Evolutionary conservation across 495 filamentous ascomycete genomes (phyloP).

Genomic region (Talaromyces stipitatus): DNA sequence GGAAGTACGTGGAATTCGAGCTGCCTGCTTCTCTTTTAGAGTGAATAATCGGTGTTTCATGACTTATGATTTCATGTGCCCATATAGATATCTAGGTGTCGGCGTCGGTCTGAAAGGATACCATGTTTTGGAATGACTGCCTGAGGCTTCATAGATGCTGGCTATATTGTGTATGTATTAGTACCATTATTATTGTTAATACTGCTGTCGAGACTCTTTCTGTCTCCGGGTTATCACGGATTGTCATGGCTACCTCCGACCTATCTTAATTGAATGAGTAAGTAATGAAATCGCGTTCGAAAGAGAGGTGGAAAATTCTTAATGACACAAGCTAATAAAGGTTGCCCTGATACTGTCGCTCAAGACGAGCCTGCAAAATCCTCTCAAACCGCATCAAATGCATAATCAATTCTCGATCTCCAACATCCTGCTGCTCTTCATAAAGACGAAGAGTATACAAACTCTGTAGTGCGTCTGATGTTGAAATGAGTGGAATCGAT

Average conservation of each 20-base stretch:
- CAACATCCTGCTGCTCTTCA: slow-evolving; percentile 12
- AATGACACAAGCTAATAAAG: background rate
- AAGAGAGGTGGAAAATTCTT: background rate
- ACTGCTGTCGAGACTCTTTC: too few species aligned
- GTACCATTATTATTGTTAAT: too few species aligned
- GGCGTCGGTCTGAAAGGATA: background rate
- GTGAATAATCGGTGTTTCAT: slow-evolving; percentile 11
- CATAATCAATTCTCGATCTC: slow-evolving; percentile 7
- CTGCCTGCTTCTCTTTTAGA: slow-evolving; percentile 34
- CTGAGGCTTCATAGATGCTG: background rate
- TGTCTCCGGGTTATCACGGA: too few species aligned
- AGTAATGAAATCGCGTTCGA: too few species aligned
- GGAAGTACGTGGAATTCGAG: slow-evolving; percentile 26
- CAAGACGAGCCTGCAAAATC: background rate
- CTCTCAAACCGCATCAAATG: slow-evolving; percentile 9
- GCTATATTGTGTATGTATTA: background rate
- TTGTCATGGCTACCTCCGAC: too few species aligned
- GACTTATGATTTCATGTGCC: slow-evolving; percentile 1
- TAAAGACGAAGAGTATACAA: slow-evolving; percentile 7
- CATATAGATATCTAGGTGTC: slow-evolving; percentile 4
- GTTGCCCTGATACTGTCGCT: background rate
- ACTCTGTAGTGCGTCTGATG: slow-evolving; percentile 8
- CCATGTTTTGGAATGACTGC: background rate
- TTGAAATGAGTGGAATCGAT: background rate
- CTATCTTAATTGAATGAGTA: too few species aligned